phyloP scores from a whole-genome alignment of 345 rosid species.

The Erodium maritimum region DNA sequence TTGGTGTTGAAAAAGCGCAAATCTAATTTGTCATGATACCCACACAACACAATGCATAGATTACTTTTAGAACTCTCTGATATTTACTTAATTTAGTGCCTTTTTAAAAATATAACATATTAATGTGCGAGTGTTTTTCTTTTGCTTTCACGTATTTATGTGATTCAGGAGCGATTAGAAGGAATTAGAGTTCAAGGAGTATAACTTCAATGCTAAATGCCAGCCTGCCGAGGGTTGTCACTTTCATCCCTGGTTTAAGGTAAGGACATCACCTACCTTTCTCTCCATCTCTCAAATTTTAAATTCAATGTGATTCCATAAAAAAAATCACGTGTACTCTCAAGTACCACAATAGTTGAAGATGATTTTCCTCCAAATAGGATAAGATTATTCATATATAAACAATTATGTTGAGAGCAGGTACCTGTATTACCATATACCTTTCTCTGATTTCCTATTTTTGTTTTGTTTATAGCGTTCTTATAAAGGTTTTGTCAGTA shows the following conservation, averaged over 20 bases:
- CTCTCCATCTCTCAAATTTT: constrained; percentile 2
- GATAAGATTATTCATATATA: constrained; percentile 40
- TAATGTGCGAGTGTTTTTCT: too few species aligned
- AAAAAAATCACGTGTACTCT: constrained; percentile 1
- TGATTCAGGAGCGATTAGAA: constrained; percentile 69
- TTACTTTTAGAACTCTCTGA: too few species aligned
- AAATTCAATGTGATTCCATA: neutral
- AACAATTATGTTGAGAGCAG: constrained; percentile 93
- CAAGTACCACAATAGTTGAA: constrained; percentile 74
- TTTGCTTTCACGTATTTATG: neutral
- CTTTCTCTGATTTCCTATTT: neutral
- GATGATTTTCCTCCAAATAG: constrained; percentile 73
- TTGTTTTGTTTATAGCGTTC: too few species aligned
- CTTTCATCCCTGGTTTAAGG: constrained; percentile 93
- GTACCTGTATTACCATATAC: constrained; percentile 23
- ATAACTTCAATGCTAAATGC: constrained; percentile 86
- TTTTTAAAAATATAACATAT: too few species aligned
- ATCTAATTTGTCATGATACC: too few species aligned
- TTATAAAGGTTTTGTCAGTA: too few species aligned
- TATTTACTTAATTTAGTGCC: too few species aligned
- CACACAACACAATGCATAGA: too few species aligned
- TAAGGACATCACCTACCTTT: constrained; percentile 25
- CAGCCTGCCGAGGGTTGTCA: constrained; percentile 74
- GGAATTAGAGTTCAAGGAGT: constrained; percentile 78
- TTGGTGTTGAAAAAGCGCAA: too few species aligned